These are phyloP conservation scores for Aphanomyces invadans DNA, from an alignment of 352 stramenopile genomes.

Conservation along the genomic window DNA sequence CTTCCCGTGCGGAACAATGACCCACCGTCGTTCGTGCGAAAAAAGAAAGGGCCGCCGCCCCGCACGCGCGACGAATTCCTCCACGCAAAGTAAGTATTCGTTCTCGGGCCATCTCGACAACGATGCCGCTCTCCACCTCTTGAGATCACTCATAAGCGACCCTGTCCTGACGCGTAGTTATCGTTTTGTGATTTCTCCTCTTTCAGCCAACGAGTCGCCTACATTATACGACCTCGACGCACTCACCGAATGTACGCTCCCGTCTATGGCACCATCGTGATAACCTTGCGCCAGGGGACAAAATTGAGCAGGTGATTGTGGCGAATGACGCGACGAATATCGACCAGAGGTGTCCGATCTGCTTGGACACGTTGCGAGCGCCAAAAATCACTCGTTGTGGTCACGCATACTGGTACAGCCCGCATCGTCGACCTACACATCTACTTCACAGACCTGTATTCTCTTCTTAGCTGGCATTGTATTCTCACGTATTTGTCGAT, in stretches of 20 bases:
- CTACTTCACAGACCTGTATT: neutral
- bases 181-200: constrained; percentile 67
- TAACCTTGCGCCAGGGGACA: constrained; percentile 45
- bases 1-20: constrained; percentile 62
- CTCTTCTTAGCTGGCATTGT: constrained; percentile 54
- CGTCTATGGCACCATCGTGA: neutral
- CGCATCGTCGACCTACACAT: neutral
- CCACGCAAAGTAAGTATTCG: constrained; percentile 60
- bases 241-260: constrained; percentile 65
- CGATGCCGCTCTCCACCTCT: no score
- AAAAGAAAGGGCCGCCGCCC: constrained; percentile 48
- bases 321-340: constrained; percentile 56
- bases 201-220: constrained; percentile 37
- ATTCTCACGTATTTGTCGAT: constrained; percentile 77
- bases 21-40: constrained; percentile 29
- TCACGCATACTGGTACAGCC: constrained; percentile 69
- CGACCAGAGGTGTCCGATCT: constrained; percentile 64
- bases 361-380: constrained; percentile 61
- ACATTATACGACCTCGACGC: constrained; percentile 65
- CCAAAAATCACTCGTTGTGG: constrained; percentile 84
- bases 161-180: no score
- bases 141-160: no score
- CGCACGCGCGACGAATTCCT: constrained; percentile 79
- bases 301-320: constrained; percentile 74
- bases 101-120: neutral